Evolutionary conservation across 257 asterid species (phyloP).

Genomic region (Oldenlandia corymbosa): DNA sequence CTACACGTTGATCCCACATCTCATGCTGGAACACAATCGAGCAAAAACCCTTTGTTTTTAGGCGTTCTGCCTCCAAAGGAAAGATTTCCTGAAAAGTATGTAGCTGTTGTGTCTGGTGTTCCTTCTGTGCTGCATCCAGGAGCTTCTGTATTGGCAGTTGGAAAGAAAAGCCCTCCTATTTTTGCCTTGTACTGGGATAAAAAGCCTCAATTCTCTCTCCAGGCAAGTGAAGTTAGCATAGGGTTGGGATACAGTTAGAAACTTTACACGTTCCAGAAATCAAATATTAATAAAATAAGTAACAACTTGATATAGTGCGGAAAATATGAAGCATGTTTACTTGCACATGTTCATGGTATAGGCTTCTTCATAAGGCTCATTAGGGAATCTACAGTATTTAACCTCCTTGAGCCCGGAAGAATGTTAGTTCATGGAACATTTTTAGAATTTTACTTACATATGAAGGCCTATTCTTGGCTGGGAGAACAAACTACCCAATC

Average conservation of each 20-base stretch:
- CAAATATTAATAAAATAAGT: background rate
- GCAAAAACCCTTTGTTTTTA: slow-evolving; percentile 87
- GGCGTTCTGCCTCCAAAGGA: slow-evolving; percentile 91
- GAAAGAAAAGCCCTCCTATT: slow-evolving; percentile 82
- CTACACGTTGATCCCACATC: slow-evolving; percentile 86
- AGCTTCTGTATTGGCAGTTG: slow-evolving; percentile 81
- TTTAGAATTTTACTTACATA: no score
- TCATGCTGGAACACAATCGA: slow-evolving; percentile 70
- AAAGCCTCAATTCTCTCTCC: slow-evolving; percentile 89
- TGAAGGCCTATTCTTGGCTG: no score
- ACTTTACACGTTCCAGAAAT: background rate
- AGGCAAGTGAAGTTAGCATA: slow-evolving; percentile 44
- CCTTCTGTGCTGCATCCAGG: slow-evolving; percentile 92
- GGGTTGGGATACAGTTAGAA: background rate
- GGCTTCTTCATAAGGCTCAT: background rate
- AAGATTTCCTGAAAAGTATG: slow-evolving; percentile 84
- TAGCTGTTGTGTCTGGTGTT: slow-evolving; percentile 71
- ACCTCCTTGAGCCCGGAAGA: no score
- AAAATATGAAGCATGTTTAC: background rate
- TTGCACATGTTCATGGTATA: background rate
- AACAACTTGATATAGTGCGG: background rate
- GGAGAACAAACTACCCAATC: no score
- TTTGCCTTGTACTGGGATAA: slow-evolving; percentile 88
- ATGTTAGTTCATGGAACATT: no score
- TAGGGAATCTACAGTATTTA: no score